These are phyloP conservation scores for Fomitopsis pulvina DNA, from an alignment of 768 basidiomycete genomes.

Conservation along the genomic window DNA sequence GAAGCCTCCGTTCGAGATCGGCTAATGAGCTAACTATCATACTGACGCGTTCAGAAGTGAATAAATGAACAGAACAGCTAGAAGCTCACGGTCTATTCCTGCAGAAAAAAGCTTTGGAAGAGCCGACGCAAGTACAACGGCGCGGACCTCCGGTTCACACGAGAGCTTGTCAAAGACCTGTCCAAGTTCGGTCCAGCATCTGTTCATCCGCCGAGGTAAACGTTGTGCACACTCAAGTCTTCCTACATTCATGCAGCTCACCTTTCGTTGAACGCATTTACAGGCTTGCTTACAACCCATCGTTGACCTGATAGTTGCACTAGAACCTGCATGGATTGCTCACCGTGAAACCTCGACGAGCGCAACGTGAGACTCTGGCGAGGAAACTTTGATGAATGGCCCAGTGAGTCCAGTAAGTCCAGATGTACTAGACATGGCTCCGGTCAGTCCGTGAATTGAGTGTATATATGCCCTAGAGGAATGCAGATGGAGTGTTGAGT, in stretches of 20 bases:
- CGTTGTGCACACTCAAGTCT: background rate
- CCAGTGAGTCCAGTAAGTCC: conserved; percentile 10
- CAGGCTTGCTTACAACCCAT: conserved; percentile 38
- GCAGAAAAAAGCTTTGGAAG: conserved; percentile 75
- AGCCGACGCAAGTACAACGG: conserved; percentile 64
- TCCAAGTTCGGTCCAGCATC: conserved; percentile 71
- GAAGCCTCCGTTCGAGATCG: background rate
- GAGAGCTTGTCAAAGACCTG: conserved; percentile 50
- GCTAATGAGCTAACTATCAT: conserved; percentile 26
- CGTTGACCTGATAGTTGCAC: background rate
- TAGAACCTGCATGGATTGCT: background rate
- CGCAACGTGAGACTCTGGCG: conserved; percentile 30
- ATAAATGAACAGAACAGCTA: background rate
- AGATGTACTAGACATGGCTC: background rate
- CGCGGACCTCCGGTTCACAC: conserved; percentile 53
- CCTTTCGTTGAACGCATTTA: conserved; percentile 56
- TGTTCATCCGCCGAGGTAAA: conserved; percentile 18
- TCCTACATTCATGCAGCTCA: conserved; percentile 3
- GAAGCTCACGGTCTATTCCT: conserved; percentile 65
- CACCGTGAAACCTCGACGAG: conserved; percentile 34
- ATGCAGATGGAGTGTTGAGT: no score
- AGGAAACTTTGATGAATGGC: conserved; percentile 28
- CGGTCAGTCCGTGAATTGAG: no score
- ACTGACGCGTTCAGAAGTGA: background rate
- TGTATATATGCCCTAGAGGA: no score